Base-by-base conservation (phyloP, 2,329 filamentous ascomycete species). In the Graphilbum sp. region DNA sequence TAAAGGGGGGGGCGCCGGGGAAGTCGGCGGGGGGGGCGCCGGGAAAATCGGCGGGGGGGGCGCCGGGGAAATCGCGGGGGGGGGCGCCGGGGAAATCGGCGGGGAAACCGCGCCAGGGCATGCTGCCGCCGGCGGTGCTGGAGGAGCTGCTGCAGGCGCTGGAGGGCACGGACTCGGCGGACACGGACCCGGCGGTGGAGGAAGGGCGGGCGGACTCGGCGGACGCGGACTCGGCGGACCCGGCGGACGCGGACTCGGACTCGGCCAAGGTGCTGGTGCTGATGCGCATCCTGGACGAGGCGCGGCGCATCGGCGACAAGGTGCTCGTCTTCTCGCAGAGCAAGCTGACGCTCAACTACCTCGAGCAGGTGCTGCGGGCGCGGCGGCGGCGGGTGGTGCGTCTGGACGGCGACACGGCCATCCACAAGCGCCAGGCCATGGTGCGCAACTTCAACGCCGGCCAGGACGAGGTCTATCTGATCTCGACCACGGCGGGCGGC, bases 401-500 rank as follows among this genome's bases (percentile, higher is more conserved):
- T 18, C 66, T 95, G 2, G 81, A 92, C 54, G 85, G 87, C 3
- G 55, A 48, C 0, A 79, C 78, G 0, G 49, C 53, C 0, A 65
- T 78, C 31, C 41, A 47, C 1, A 60, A 59, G 32, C 74, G 87
- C 10, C 79, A 85, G 52, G 52, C 55, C 1, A 56, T 70, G 31
- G 70, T 79, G 9, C 81, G 82, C 44, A 51, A 58, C 0, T 93
- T 94, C 63, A 87, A 90, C 47, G 50, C 52, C 0, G 61, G 60
- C 0, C 45, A 56, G 3, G 54, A 58, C 2, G 66, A 75, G 19
- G 64, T 92, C 1, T 83, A 83, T 50, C 61, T 95, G 2, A 85
- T 94, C 40, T 93, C 85, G 0, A 94, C 85, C 1, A 75, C 58
- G 42, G 84, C 87, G 9, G 87, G 86, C 18, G 84, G 85, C 0